Evolutionary conservation across 2,329 filamentous ascomycete species (phyloP), one percentile per base, ranked within the genome.

Genomic region (Cladophialophora yegresii): DNA sequence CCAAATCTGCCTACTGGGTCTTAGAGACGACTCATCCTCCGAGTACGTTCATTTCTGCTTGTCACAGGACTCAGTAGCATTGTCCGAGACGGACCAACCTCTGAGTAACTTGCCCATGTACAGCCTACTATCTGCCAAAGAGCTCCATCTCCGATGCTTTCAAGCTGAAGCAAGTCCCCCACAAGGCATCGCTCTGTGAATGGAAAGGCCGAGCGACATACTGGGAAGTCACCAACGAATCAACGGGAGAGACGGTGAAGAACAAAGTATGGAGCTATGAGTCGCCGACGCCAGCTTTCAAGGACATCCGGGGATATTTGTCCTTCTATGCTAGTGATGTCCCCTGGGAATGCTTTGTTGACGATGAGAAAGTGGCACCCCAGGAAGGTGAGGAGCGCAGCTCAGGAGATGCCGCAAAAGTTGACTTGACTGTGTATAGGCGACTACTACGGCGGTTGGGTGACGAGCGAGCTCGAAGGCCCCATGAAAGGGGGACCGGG

Each of bases 361-460:
- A 87, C 72, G 84, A 84, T 9, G 85, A 87, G 73, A 79, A 79
- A 71, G 85, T 87, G 22, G 77, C 82, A 73, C 77, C 70, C 3
- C 70, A 71, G 51, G 69, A 70, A 59, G 70, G 69, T 69, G 33
- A 13, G 62, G 55, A 22, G 12, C 40, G 23, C n/a, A 20, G 6
- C 45, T 4, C 53, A 45, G 16, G n/a, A 4, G 57, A 49, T 28
- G 6, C n/a, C 1, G 28, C n/a, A 26, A 26, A 22, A 23, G 12
- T 20, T 40, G 20, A 54, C 54, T 16, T 16, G 83, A 16, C 84
- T 84, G 7, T 43, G 12, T 13, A 53, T 51, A 70, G 68, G 69
- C 32, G 85, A 87, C 69, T 87, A 87, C 68, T 87, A 87, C 74
- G 85, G 86, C 26, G 85, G 85, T 2, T 88, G 86, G 85, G 83